These are phyloP conservation scores for Isoetes engelmannii DNA, from an alignment of 83 land plant genomes.

Conservation along the genomic window DNA sequence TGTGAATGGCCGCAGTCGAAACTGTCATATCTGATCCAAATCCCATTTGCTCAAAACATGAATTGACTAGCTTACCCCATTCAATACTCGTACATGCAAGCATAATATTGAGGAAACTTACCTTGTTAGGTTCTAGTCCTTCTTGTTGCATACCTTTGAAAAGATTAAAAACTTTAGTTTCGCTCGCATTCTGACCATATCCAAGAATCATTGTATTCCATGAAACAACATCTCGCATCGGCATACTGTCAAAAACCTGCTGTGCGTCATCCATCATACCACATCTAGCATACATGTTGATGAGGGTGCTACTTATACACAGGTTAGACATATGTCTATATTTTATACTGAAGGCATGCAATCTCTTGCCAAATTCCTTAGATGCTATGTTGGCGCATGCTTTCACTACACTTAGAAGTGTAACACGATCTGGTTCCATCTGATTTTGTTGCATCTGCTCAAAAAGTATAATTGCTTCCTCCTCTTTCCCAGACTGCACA, in stretches of 20 bases:
- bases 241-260: background rate
- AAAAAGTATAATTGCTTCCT: constrained; percentile 30
- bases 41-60: too few species aligned
- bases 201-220: background rate
- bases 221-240: background rate
- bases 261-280: background rate
- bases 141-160: background rate
- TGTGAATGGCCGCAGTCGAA: too few species aligned
- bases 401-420: constrained; percentile 41
- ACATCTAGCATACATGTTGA: constrained; percentile 36
- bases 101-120: background rate
- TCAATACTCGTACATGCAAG: background rate
- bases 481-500: constrained; percentile 14
- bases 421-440: constrained; percentile 35
- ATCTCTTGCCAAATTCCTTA: constrained; percentile 13
- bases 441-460: constrained; percentile 16
- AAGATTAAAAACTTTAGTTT: background rate
- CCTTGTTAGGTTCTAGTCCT: background rate
- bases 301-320: constrained; percentile 53
- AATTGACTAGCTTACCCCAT: too few species aligned
- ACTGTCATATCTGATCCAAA: too few species aligned
- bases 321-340: constrained; percentile 33
- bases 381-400: constrained; percentile 23
- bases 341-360: constrained; percentile 34
- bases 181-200: background rate